phyloP scores from a whole-genome alignment of 2,329 filamentous ascomycete species.

The Ophiostoma australiae region DNA sequence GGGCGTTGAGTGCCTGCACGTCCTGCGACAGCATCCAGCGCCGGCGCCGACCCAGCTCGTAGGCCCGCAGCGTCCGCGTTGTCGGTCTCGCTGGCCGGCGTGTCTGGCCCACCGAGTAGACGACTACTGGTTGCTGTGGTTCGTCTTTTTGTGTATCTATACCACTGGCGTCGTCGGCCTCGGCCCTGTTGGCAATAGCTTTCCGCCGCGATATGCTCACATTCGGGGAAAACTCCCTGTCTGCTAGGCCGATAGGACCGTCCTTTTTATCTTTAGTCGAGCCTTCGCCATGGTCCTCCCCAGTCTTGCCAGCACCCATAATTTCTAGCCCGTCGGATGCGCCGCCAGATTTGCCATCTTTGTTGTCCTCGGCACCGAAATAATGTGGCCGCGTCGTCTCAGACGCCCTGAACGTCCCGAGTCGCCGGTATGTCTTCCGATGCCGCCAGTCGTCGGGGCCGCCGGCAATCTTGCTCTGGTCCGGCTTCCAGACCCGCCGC shows the following conservation, averaged over 20 bases:
- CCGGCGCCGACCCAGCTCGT: neutral
- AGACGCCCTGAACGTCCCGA: neutral
- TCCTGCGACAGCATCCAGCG: neutral
- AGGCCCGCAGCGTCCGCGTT: neutral
- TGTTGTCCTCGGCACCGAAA: neutral
- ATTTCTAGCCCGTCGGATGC: neutral
- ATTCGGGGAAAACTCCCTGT: neutral
- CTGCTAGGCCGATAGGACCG: neutral
- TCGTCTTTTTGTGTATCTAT: neutral
- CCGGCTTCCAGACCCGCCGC: constrained; percentile 11
- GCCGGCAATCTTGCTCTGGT: neutral
- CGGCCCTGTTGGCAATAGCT: too few species aligned
- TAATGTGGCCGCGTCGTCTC: neutral
- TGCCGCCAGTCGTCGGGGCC: constrained; percentile 1
- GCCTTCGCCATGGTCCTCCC: neutral
- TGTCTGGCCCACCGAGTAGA: neutral
- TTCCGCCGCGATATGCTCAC: neutral
- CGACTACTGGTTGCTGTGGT: neutral
- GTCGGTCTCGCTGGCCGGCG: neutral
- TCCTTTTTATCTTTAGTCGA: neutral
- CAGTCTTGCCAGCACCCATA: neutral
- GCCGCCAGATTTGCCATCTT: neutral
- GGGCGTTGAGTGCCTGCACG: constrained; percentile 6
- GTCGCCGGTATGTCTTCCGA: neutral
- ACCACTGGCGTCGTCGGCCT: neutral